Evolutionary conservation across 2,329 filamentous ascomycete species (phyloP), one percentile per base, ranked within the genome.

Genomic region (Corniculantispora saksenae): DNA sequence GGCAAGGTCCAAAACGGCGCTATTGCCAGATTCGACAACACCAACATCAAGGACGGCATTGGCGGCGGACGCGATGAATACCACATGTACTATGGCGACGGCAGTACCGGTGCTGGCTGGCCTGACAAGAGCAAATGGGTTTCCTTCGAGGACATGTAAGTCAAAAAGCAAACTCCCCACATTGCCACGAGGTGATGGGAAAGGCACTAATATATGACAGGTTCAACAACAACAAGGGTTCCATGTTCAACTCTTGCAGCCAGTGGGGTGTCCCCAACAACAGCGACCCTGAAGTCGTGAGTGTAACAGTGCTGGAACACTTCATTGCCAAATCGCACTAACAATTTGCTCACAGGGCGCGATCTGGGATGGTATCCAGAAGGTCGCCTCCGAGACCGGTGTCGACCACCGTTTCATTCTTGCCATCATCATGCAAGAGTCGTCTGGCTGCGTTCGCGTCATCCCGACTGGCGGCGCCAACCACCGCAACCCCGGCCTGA

Each of bases 361-460:
- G 45, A 73, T 80, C 62, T 72, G 71, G 57, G 66, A 69, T 29
- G 70, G 71, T 48, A 80, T 81, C 64, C 65, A 74, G 55, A 54
- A 67, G 10, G 73, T 78, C 12, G 71, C 78, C 7, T 59, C 55
- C 10, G 55, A 55, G 65, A 68, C 71, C 0, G 67, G 69, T 13
- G 69, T 81, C 40, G 78, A 81, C 66, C 66, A 71, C 43, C 77
- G 80, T 58, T 79, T 80, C 66, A 78, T 82, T 66, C 72, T 82
- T 19, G 76, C 78, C 21, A 72, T 81, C 66, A 68, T 81, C 43
- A 74, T 82, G 72, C 80, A 82, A 67, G 80, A 82, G 68, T 78
- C 75, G 67, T 75, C 74, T 61, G 80, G 80, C 45, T 81, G 79
- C 69, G 79, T 81, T 13, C 78, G 79, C 35, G 78, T 74, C 21